Conservation (phyloP, 805 yeast genomes). For the Nakazawaea ernobii region DNA sequence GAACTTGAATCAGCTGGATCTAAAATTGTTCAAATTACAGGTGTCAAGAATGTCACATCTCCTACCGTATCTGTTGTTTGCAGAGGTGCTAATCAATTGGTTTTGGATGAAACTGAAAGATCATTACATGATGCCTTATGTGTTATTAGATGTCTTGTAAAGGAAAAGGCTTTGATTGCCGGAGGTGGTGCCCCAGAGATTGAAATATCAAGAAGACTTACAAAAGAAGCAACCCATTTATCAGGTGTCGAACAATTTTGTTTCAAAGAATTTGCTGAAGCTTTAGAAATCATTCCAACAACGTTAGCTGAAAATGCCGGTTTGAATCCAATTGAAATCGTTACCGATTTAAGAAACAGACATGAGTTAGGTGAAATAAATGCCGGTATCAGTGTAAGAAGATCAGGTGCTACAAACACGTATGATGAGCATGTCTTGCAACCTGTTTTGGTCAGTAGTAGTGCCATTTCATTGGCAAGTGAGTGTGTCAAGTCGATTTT, state of each 20-base stretch:
- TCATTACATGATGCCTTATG: constrained; percentile 96
- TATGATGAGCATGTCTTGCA: constrained; percentile 92
- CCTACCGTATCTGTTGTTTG: constrained; percentile 86
- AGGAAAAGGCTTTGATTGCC: constrained; percentile 84
- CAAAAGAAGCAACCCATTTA: constrained; percentile 63
- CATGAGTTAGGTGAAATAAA: constrained; percentile 87
- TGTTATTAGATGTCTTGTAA: constrained; percentile 83
- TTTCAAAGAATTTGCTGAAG: constrained; percentile 87
- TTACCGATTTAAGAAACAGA: constrained; percentile 84
- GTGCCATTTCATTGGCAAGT: constrained; percentile 91
- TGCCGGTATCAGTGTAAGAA: constrained; percentile 94
- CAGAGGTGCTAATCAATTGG: constrained; percentile 89
- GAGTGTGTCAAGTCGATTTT: constrained; percentile 94
- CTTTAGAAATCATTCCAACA: constrained; percentile 88
- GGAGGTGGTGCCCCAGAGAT: constrained; percentile 99
- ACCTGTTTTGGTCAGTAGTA: constrained; percentile 90
- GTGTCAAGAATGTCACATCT: constrained; percentile 52
- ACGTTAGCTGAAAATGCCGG: constrained; percentile 96
- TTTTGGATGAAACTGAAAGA: constrained; percentile 94
- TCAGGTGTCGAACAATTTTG: constrained; percentile 88
- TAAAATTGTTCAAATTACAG: constrained; percentile 82
- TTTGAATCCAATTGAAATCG: constrained; percentile 82
- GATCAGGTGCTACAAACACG: constrained; percentile 89
- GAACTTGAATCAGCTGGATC: constrained; percentile 88
- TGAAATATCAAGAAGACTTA: constrained; percentile 72